Base-by-base conservation (phyloP, 768 basidiomycete species). In the Lyophyllum decastes region DNA sequence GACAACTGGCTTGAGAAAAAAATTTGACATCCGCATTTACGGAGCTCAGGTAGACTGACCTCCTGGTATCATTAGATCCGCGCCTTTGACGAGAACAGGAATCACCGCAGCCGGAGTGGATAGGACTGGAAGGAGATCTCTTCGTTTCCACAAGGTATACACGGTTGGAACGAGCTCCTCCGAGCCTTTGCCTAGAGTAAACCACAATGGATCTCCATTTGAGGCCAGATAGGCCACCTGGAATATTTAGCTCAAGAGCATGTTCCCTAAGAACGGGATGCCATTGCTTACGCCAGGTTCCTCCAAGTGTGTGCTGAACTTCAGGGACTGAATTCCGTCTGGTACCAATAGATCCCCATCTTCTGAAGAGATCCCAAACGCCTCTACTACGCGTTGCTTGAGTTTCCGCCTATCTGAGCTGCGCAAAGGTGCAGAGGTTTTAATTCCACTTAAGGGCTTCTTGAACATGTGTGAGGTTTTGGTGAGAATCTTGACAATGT, bases 41-140 rank as follows among this genome's bases (percentile, higher is more conserved):
- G 19, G 24, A 2, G 35, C 14, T 34, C 14, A 33, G 34, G 38
- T 43, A 9, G 27, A 76, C 86, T 66, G 66, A 89, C 90, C 89
- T 71, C 92, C 92, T 4, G 92, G 90, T 33, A 90, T 85, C 91
- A 95, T 94, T 8, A 94, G 80, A 73, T 95, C 92, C 0, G 92
- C 90, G n/a, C 93, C 92, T 10, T 83, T 84, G 2, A 84, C 74
- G 12, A 95, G 79, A 24, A 87, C 77, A 0, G 87, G 87, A 35
- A 93, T 82, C 26, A 92, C 92, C 11, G 83, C 72, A 1, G 82
- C 69, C 2, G 90, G 89, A 0, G 92, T 92, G 2, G 85, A 82
- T n/a, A 94, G 61, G 57, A 80, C 80, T 0, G 90, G 89, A 9
- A 94, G 76, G 1, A 95, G 72, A 38, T 82, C 78, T 10, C 82